These are phyloP conservation scores for Tephrocybe rancida DNA, from an alignment of 768 basidiomycete genomes.

Conservation along the genomic window DNA sequence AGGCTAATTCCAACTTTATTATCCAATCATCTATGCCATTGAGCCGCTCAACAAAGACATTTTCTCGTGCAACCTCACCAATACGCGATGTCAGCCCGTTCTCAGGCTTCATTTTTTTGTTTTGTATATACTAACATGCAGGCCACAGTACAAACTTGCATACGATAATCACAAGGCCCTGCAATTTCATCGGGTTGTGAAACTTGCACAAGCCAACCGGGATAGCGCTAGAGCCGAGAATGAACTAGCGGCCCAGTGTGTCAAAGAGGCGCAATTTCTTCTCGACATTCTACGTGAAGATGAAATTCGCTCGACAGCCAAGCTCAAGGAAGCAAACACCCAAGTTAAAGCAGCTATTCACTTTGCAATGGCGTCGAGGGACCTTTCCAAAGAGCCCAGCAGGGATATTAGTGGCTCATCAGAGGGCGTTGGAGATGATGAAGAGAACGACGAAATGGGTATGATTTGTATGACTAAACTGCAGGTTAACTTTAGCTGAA, in stretches of 20 bases:
- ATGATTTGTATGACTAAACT: background rate
- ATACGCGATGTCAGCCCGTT: background rate
- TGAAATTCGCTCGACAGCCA: background rate
- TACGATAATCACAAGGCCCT: background rate
- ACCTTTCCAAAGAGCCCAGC: background rate
- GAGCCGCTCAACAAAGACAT: background rate
- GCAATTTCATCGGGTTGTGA: background rate
- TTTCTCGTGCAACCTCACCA: background rate
- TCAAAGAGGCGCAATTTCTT: background rate
- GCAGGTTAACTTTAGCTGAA: background rate
- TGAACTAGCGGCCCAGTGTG: background rate
- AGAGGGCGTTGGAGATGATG: background rate
- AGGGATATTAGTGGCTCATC: background rate
- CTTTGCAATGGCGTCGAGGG: background rate
- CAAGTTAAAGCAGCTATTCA: background rate
- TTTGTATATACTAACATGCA: background rate
- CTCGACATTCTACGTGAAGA: background rate
- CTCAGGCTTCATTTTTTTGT: background rate
- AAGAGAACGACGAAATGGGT: background rate
- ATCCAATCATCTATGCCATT: no score
- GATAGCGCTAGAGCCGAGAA: background rate
- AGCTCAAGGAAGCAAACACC: background rate
- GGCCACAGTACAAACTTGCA: background rate
- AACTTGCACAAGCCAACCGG: background rate
- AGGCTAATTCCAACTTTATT: no score